Percentiles rank a stretch among this genome's conserved stretches.
phyloP scores from a whole-genome alignment of 257 asterid species.

The Plantago major region DNA sequence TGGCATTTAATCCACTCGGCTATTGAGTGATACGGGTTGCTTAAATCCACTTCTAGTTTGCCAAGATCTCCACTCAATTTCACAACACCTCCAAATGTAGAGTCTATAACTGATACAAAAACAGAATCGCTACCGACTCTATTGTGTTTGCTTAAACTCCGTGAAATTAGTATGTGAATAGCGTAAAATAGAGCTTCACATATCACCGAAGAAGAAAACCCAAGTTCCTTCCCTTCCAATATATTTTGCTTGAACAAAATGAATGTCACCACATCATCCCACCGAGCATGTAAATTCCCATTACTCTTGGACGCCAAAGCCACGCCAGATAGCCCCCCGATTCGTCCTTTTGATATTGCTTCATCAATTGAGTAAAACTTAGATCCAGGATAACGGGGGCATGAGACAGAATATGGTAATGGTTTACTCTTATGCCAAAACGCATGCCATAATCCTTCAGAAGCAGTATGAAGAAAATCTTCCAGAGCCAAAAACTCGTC shows the following conservation, averaged over 20 bases:
- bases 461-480: conserved; percentile 67
- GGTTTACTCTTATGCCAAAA: conserved; percentile 74
- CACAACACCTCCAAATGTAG: conserved; percentile 65
- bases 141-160: conserved; percentile 47
- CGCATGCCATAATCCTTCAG: conserved; percentile 72
- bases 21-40: conserved; percentile 56
- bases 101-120: conserved; percentile 53
- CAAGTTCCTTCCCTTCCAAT: conserved; percentile 31
- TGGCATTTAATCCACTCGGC: conserved; percentile 67
- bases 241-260: conserved; percentile 49
- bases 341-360: conserved; percentile 62
- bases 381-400: conserved; percentile 64
- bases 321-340: conserved; percentile 53
- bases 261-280: conserved; percentile 64
- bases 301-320: conserved; percentile 53
- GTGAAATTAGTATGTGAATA: conserved; percentile 51
- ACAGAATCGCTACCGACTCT: conserved; percentile 43
- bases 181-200: conserved; percentile 83
- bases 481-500: conserved; percentile 70
- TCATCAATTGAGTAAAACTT: conserved; percentile 69
- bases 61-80: conserved; percentile 69
- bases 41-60: conserved; percentile 55
- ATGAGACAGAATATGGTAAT: conserved; percentile 55
- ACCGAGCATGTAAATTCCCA: conserved; percentile 35
- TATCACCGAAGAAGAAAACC: conserved; percentile 40